Evolutionary conservation across 75 land plant genomes (phyloP).

Genomic region (Cryptomeria japonica): DNA sequence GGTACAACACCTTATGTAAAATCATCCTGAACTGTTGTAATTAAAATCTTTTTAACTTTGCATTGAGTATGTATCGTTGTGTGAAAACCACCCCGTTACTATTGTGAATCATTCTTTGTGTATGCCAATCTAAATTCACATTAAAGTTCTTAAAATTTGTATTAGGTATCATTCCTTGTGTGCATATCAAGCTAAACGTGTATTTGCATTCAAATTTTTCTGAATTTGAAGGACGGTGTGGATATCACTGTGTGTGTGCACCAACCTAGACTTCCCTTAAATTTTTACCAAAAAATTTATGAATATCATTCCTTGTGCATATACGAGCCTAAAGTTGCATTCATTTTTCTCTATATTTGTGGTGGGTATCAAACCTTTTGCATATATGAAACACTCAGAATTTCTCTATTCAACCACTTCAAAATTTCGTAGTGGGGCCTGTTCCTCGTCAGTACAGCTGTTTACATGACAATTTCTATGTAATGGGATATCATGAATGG

Average conservation of each 20-base stretch:
- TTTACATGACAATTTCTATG: background rate
- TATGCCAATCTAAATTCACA: too few species aligned
- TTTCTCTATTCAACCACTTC: background rate
- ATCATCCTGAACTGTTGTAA: background rate
- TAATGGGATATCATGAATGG: background rate
- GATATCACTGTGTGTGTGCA: background rate
- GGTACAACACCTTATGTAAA: background rate
- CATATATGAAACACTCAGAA: background rate
- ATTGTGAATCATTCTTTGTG: too few species aligned
- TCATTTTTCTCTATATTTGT: background rate
- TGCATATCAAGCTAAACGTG: background rate
- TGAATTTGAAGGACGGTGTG: background rate
- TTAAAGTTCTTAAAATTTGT: too few species aligned
- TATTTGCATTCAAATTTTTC: background rate
- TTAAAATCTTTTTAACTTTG: background rate
- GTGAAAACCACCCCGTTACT: background rate
- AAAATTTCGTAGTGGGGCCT: background rate
- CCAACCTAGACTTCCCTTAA: too few species aligned
- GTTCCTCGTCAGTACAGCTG: background rate
- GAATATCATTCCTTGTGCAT: background rate
- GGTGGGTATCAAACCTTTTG: background rate
- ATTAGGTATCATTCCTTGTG: too few species aligned
- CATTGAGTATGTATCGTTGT: background rate
- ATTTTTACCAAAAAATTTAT: background rate
- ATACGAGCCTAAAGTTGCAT: background rate